Evolutionary conservation across 768 basidiomycete species (phyloP).

Genomic region (Suillus bovinus): DNA sequence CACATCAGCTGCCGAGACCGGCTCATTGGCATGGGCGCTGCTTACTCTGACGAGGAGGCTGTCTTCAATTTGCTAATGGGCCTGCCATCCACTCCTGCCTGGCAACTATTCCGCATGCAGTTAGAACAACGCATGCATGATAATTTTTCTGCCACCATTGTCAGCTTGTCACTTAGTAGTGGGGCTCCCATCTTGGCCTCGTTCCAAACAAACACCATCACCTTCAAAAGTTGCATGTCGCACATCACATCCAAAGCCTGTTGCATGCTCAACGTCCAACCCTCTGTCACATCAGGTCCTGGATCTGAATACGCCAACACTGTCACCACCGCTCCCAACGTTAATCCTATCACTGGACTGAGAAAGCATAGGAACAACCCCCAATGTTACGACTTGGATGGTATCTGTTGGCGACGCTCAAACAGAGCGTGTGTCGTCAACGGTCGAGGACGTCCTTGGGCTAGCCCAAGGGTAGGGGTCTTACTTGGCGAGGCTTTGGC

Average conservation of each 20-base stretch:
- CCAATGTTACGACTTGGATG: too few relatives aligned
- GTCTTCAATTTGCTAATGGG: not conserved
- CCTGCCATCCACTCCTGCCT: not conserved
- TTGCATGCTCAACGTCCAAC: not conserved
- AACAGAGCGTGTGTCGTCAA: too few relatives aligned
- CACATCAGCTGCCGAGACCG: not conserved
- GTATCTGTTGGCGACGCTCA: too few relatives aligned
- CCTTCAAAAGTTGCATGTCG: not conserved
- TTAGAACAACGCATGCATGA: not conserved
- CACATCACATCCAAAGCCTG: not conserved
- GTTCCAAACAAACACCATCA: not conserved
- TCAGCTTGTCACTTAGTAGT: not conserved
- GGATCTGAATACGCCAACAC: too few relatives aligned
- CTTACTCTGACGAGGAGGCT: not conserved
- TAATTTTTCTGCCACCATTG: not conserved
- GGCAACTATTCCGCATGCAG: not conserved
- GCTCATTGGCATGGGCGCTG: not conserved
- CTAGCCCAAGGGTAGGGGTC: too few relatives aligned
- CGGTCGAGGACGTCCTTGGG: too few relatives aligned
- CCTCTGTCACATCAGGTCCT: not conserved
- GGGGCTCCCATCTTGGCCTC: not conserved
- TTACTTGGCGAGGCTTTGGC: too few relatives aligned
- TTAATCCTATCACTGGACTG: too few relatives aligned
- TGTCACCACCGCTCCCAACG: too few relatives aligned
- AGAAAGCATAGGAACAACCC: too few relatives aligned